Base-by-base conservation (phyloP, 352 stramenopile species). In the Phytopythium litorale region DNA sequence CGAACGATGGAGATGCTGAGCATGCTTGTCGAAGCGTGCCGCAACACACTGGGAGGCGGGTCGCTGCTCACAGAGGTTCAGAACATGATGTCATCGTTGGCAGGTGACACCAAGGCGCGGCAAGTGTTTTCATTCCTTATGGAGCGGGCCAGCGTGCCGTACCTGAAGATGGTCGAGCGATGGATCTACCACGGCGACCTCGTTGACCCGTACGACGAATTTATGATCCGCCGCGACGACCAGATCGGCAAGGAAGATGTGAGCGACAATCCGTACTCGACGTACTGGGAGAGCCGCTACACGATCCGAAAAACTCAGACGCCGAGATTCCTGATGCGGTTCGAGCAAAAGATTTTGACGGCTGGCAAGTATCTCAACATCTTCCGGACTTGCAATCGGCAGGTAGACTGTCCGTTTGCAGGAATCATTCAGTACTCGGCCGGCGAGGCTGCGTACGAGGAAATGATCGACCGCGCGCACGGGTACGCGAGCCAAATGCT, bases 311-410 rank as follows among this genome's bases (percentile, higher is more conserved):
- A 79, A 35, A 72, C 78, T 1, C 86, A 97, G 66, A 82, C 96
- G 0, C 87, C 88, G n/a, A 78, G 85, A 33, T 96, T 96, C 45
- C 73, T 97, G 25, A 73, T 70, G 16, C 81, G 88, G 7, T 73
- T 92, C 25, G 76, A 82, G 2, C 74, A 79, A 5, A 93, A 98
- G 66, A 87, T 98, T 19, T 70, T 97, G 40, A 96, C 87, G 8
- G 89, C 92, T 0, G 92, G 92, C 43, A 98, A 98, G 54, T 98
- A 97, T 49, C 67, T 98, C 12, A 97, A 97, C 62, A 89, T 98
- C 11, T 92, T 95, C 46, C 76, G 83, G 9, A 94, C 81, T 8
- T 97, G 88, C 65, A 84, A 77, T 52, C 79, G 84, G 30, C 80
- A 81, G 65, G 77, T 92, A 1, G 82, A 91, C 25, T 95, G 86